Percentiles rank a stretch among this genome's conserved stretches.
phyloP scores from a whole-genome alignment of 768 basidiomycete species.

The Russula olivacea region DNA sequence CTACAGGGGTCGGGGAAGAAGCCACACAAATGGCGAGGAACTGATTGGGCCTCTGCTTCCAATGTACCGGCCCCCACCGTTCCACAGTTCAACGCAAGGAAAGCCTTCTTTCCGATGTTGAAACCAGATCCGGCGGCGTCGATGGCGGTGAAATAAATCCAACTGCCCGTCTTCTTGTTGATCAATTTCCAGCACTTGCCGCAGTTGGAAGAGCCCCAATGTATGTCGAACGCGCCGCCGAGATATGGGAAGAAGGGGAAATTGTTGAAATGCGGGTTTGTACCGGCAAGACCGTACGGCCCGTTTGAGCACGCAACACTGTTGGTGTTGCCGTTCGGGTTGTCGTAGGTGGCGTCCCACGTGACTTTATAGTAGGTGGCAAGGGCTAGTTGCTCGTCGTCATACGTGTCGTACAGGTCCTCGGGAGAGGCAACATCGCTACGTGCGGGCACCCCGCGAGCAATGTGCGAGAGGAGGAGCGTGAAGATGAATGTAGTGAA shows the following conservation, averaged over 20 bases:
- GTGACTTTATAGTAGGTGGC: not conserved
- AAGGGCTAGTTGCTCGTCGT: not conserved
- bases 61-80: too few species aligned
- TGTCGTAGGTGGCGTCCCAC: conserved; percentile 39
- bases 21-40: too few species aligned
- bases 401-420: not conserved
- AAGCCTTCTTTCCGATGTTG: conserved; percentile 33
- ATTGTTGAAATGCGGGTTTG: conserved; percentile 43
- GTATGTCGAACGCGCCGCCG: conserved; percentile 49
- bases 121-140: conserved; percentile 42
- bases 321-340: conserved; percentile 36
- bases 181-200: conserved; percentile 57
- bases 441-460: not conserved
- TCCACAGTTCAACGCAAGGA: conserved; percentile 30
- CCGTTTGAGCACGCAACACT: conserved; percentile 43
- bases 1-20: too few species aligned
- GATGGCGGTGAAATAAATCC: conserved; percentile 46
- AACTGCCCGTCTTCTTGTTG: conserved; percentile 36
- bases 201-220: conserved; percentile 38
- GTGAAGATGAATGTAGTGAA: not conserved
- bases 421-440: not conserved
- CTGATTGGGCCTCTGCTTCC: too few species aligned
- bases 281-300: conserved; percentile 32
- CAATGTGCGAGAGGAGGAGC: not conserved
- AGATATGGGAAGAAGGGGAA: conserved; percentile 56